These are phyloP conservation scores for Marvania coccoides DNA, from an alignment of 139 green algal species.

Conservation along the genomic window DNA sequence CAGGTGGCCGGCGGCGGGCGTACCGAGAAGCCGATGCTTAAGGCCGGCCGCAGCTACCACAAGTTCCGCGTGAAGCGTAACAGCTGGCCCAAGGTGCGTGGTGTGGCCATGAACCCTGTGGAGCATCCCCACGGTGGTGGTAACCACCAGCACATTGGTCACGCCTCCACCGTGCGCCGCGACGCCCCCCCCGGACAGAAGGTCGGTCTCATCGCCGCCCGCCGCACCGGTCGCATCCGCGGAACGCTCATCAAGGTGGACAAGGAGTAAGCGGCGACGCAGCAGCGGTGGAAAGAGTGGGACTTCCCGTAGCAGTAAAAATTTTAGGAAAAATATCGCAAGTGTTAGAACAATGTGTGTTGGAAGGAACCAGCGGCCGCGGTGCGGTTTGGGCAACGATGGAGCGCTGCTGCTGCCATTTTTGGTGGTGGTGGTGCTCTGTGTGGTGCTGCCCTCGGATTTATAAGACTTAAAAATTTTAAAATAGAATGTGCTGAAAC, in stretches of 20 bases:
- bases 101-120: constrained; percentile 99
- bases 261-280: constrained; percentile 30
- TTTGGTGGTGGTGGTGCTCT: no score
- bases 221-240: constrained; percentile 54
- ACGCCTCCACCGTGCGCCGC: constrained; percentile 91
- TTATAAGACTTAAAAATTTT: no score
- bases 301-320: no score
- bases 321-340: no score
- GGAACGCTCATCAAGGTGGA: constrained; percentile 30
- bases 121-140: constrained; percentile 99
- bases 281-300: background rate
- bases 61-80: constrained; percentile 98
- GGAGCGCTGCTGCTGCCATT: no score
- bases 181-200: constrained; percentile 72
- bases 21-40: constrained; percentile 99
- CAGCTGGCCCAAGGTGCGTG: constrained; percentile 85
- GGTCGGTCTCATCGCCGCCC: constrained; percentile 81
- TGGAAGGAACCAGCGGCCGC: no score
- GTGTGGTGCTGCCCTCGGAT: no score
- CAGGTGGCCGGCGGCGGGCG: constrained; percentile 95
- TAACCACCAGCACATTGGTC: constrained; percentile 99
- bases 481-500: no score
- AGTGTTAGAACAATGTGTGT: no score
- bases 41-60: constrained; percentile 91
- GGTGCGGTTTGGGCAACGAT: no score